Evolutionary conservation across 768 basidiomycete genomes (phyloP), one percentile per base, ranked within the genome.

Genomic region (Tulasnella sp.): DNA sequence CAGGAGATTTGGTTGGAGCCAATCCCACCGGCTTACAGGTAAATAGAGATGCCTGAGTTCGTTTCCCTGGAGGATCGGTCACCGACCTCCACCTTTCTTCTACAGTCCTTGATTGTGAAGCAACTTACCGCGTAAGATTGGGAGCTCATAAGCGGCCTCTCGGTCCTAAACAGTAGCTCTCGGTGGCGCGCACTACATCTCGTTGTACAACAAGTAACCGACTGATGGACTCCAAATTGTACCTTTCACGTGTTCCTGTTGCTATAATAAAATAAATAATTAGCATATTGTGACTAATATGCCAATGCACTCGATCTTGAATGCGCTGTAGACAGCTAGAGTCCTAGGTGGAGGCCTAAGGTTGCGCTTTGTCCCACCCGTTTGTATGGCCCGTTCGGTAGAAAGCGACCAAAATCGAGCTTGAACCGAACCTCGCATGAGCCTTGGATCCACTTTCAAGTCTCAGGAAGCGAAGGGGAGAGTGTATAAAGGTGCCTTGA

Each of bases 1-100:
- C 85, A 70, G 80, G 80, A 20, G 83, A 85, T 0, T 40, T 89
- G 37, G 86, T 89, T 20, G 90, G 91, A 32, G 90, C 90, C 5
- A 82, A 81, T 26, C 61, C 61, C 3, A 29, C 26, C 61, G 61
- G 61, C 61, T 67, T 67, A 16, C 61, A 67, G 61, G 61, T 35
- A 13, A 3, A 29, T 67, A 35, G 23, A 20, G 26, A 67, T 67
- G 7, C 29, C 29, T 2, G 29, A 67, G 29, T 9, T n/a, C 6
- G 11, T 13, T 67, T 26, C 9, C 4, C 9, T 16, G 13, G 29
- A 35, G 29, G 15, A 67, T 67, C 4, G 51, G 51, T 51, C n/a
- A 16, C 61, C 35, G 29, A 67, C 61, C 3, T 67, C 10, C 5
- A n/a, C 42, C 10, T 15, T 15, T 35, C 18, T 67, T 32, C 9